These are phyloP conservation scores for Mentha longifolia DNA, from an alignment of 257 asterid species.

Conservation along the genomic window DNA sequence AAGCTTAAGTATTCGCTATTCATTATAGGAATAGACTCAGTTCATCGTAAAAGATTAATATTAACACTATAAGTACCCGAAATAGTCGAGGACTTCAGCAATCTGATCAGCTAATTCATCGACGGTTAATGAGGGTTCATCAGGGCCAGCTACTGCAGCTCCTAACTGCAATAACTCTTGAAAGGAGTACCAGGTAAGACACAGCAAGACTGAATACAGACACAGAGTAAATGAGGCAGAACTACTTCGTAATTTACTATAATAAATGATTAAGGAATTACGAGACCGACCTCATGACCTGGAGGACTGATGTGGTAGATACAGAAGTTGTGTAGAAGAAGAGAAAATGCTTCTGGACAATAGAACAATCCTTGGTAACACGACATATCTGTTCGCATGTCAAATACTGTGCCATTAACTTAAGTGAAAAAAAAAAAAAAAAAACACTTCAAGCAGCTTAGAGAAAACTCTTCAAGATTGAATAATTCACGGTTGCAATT, in stretches of 20 bases:
- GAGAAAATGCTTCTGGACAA: slow-evolving; percentile 73
- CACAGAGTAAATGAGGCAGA: not conserved
- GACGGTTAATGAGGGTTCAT: slow-evolving; percentile 59
- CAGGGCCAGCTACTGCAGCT: slow-evolving; percentile 59
- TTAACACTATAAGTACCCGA: slow-evolving; percentile 54
- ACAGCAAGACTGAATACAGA: slow-evolving; percentile 20
- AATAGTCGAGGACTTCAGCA: slow-evolving; percentile 73
- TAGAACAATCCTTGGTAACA: slow-evolving; percentile 74
- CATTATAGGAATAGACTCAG: slow-evolving; percentile 14
- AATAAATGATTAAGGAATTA: slow-evolving; percentile 20
- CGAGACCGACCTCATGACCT: slow-evolving; percentile 71
- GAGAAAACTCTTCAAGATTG: not conserved
- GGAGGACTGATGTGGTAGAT: slow-evolving; percentile 78
- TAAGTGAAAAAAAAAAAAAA: too few relatives aligned
- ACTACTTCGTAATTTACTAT: slow-evolving; percentile 9
- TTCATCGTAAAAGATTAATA: slow-evolving; percentile 3
- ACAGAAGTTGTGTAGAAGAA: slow-evolving; percentile 78
- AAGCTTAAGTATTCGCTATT: slow-evolving; percentile 18
- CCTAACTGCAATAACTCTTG: slow-evolving; percentile 68
- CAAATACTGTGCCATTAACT: slow-evolving; percentile 19
- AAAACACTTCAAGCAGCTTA: slow-evolving; percentile 24
- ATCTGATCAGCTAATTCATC: slow-evolving; percentile 85
- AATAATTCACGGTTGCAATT: not conserved
- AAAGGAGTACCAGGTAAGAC: slow-evolving; percentile 40
- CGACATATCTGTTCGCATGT: slow-evolving; percentile 58